Base-by-base conservation (phyloP, 2,329 filamentous ascomycete species). In the Penicillium sp. region DNA sequence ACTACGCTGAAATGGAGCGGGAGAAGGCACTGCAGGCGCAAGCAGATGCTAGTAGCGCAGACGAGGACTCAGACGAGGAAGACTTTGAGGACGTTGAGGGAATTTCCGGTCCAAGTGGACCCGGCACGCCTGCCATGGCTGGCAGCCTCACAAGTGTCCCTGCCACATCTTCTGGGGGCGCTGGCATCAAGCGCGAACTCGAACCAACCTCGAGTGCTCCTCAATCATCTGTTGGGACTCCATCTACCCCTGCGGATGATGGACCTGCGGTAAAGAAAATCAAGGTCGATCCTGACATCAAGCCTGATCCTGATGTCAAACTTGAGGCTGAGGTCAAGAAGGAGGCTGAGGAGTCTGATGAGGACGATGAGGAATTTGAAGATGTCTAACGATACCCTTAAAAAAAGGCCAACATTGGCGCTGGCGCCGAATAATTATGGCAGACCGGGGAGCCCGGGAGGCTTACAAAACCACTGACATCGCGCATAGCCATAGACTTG, bases 31-130 rank as follows among this genome's bases (percentile, higher is more conserved):
- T 74, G 1, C 73, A 76, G 55, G 75, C 70, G 3, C 64, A 74
- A 56, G 67, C 73, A 58, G 76, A 78, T 44, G 73, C 67, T 8
- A 76, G 72, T 55, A 76, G 69, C 40, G 73, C 66, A 11, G 73
- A 75, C 3, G 74, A 76, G 36, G 72, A 73, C 26, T 75, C 70
- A 1, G 74, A 76, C n/a, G 73, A 75, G 40, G 73, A 73, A 41
- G 71, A 76, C 48, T 78, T 78, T 41, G 77, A 78, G 58, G 77
- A 79, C 40, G 73, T 79, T 7, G 71, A 70, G 7, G 70, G 71
- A n/a, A 64, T 70, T 11, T 71, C 73, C 14, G 71, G 64, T 19
- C 68, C 67, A 37, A 70, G 70, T 56, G 74, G 72, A 22, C 67
- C 73, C 5, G 67, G 62, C 8, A 75, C 71, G 16, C 71, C 71